Percentiles rank a stretch among this genome's conserved stretches.
phyloP scores from a whole-genome alignment of 257 asterid species.

The Solanum medicagineum region DNA sequence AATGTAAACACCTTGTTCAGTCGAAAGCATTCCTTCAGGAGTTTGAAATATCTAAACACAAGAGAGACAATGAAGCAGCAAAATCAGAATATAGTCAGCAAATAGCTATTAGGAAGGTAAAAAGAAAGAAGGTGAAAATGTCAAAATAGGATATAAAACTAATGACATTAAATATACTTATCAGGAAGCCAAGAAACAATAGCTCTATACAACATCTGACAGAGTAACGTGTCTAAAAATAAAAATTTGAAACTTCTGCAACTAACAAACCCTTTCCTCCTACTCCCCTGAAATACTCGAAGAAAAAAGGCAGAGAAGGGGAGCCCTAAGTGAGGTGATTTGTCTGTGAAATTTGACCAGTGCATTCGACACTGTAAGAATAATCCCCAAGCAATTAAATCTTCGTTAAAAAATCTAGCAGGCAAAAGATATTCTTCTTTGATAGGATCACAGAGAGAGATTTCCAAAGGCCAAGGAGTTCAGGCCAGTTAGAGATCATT shows the following conservation, averaged over 20 bases:
- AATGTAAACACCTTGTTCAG: slow-evolving; percentile 85
- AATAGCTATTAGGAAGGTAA: not conserved
- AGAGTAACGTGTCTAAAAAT: not conserved
- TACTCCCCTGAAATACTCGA: not conserved
- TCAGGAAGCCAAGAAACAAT: not conserved
- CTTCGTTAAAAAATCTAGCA: not conserved
- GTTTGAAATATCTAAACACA: slow-evolving; percentile 64
- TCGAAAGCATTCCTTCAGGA: slow-evolving; percentile 86
- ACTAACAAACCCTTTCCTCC: not conserved
- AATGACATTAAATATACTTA: not conserved
- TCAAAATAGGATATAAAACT: not conserved
- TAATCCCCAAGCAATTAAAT: not conserved
- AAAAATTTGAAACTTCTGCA: not conserved
- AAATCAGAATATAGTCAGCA: not conserved
- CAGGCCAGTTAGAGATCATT: not conserved
- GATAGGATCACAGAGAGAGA: not conserved
- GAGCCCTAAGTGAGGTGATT: not conserved
- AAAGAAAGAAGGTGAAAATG: not conserved
- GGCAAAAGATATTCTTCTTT: not conserved
- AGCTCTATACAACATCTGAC: not conserved
- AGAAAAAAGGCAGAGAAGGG: not conserved
- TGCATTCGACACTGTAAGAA: not conserved
- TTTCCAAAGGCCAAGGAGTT: not conserved
- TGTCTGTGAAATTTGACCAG: not conserved
- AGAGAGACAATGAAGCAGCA: not conserved